phyloP scores from a whole-genome alignment of 179 eudicot species.

The Corrigiola litoralis region DNA sequence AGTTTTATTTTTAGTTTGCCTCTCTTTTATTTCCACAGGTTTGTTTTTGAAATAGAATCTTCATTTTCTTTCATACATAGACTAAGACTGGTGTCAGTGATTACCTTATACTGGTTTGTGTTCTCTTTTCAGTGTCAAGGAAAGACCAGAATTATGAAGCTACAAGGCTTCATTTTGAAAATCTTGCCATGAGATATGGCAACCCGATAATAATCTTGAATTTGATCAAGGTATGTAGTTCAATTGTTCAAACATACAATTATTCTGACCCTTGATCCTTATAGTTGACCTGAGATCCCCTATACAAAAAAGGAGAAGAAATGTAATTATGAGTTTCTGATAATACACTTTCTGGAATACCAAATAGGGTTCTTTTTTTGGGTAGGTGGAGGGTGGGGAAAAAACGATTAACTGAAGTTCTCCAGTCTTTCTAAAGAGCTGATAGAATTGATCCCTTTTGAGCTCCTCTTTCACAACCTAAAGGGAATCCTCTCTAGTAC shows the following conservation, averaged over 20 bases:
- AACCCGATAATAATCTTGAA: constrained; percentile 91
- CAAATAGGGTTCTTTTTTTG: too few relatives aligned
- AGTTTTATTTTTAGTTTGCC: too few relatives aligned
- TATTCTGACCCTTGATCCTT: neutral
- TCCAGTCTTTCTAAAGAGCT: too few relatives aligned
- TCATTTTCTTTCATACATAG: neutral
- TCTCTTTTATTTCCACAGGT: too few relatives aligned
- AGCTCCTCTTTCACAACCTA: too few relatives aligned
- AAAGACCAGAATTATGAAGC: constrained; percentile 83
- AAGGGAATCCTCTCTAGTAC: too few relatives aligned
- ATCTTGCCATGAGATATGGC: constrained; percentile 88
- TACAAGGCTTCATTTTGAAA: constrained; percentile 88
- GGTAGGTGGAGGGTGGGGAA: too few relatives aligned
- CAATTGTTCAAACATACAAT: neutral
- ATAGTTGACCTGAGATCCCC: neutral
- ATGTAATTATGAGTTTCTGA: too few relatives aligned
- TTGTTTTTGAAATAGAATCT: too few relatives aligned
- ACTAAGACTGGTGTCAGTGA: neutral
- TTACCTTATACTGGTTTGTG: constrained; percentile 4
- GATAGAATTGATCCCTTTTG: too few relatives aligned
- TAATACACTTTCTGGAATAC: too few relatives aligned
- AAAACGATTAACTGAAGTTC: too few relatives aligned
- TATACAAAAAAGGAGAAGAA: neutral
- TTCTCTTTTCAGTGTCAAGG: constrained; percentile 61
- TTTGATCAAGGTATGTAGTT: constrained; percentile 72